Conservation (phyloP, 2,329 filamentous ascomycete species). For the Hymenoscyphus fructigenus region DNA sequence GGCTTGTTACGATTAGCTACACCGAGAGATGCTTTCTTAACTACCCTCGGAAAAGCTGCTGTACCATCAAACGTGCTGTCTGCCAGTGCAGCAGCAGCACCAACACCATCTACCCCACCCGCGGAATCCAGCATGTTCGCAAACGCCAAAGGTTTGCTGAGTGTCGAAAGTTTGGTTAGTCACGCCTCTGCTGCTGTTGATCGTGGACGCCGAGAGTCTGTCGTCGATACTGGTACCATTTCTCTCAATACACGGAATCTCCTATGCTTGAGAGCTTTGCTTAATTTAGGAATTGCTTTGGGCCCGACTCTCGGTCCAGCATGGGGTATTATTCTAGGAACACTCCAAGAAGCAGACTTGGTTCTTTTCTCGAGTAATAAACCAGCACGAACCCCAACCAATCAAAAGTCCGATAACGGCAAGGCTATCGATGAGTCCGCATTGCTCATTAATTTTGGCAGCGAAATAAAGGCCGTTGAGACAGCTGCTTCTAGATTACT, state of each 20-base stretch:
- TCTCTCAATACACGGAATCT: constrained; percentile 83
- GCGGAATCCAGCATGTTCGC: constrained; percentile 60
- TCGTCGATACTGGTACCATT: constrained; percentile 52
- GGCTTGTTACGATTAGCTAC: constrained; percentile 82
- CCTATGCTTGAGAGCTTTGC: constrained; percentile 80
- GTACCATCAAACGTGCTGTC: constrained; percentile 78
- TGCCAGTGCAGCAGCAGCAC: constrained; percentile 53
- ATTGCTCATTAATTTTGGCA: constrained; percentile 66
- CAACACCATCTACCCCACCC: constrained; percentile 45
- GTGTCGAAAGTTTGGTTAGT: constrained; percentile 68
- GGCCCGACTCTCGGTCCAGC: constrained; percentile 82
- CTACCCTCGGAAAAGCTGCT: constrained; percentile 88
- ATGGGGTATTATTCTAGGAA: constrained; percentile 90
- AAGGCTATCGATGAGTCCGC: constrained; percentile 33
- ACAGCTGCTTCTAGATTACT: constrained; percentile 82
- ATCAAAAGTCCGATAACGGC: constrained; percentile 48
- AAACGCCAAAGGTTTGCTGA: constrained; percentile 71
- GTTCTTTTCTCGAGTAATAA: constrained; percentile 65
- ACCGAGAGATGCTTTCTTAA: constrained; percentile 90
- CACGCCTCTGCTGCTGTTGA: constrained; percentile 57
- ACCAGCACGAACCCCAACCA: constrained; percentile 49
- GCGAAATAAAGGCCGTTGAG: constrained; percentile 85
- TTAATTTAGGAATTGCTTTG: constrained; percentile 94
- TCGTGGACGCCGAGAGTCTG: constrained; percentile 57
- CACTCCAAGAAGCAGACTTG: constrained; percentile 88